Conservation (phyloP, 331 rosid genomes). For the Erythrophleum ivorense region DNA sequence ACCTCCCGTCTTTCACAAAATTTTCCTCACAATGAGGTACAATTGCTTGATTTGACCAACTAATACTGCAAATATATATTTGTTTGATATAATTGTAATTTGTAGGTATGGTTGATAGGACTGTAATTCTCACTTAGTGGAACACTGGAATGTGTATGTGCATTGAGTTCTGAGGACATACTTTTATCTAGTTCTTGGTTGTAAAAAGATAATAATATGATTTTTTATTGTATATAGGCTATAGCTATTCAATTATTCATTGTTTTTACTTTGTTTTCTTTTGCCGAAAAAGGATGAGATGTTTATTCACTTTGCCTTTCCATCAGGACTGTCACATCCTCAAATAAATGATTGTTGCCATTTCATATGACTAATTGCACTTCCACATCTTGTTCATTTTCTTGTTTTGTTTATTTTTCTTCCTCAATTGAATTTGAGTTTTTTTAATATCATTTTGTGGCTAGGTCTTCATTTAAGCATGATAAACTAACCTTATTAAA, state of each 20-base stretch:
- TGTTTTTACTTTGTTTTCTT: background rate
- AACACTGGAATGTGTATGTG: slow-evolving; percentile 2
- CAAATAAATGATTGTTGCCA: background rate
- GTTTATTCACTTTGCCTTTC: background rate
- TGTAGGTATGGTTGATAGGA: slow-evolving; percentile 20
- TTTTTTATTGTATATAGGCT: background rate
- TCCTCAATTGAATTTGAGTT: background rate
- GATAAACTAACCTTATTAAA: background rate
- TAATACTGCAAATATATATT: background rate
- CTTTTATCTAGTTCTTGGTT: background rate
- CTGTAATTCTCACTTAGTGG: background rate
- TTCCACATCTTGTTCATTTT: no score
- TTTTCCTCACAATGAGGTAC: background rate
- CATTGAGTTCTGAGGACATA: background rate
- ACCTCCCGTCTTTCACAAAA: background rate
- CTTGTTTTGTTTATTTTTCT: background rate
- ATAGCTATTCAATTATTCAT: background rate
- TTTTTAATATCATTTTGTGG: background rate
- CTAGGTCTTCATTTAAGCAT: background rate
- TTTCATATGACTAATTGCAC: no score
- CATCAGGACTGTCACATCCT: background rate
- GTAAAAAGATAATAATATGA: slow-evolving; percentile 7
- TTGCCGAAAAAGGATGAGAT: background rate
- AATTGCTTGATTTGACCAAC: slow-evolving; percentile 3
- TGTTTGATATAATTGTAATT: slow-evolving; percentile 8